Evolutionary conservation across 2,329 filamentous ascomycete species (phyloP), one percentile per base, ranked within the genome.

Genomic region (Macrophomina pseudophaseolina): DNA sequence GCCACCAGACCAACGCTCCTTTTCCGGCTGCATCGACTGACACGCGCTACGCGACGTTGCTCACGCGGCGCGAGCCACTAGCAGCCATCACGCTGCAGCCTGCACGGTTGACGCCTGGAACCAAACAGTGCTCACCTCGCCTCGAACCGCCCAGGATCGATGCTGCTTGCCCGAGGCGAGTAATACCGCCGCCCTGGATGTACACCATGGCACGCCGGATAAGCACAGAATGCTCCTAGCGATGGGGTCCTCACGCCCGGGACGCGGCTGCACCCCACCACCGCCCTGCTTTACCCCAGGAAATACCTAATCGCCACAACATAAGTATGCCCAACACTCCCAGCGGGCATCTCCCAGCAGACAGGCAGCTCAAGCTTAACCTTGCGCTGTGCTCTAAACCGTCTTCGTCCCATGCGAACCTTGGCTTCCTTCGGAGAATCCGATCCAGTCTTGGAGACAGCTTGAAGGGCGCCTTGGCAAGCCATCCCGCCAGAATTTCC

Each of bases 361-460:
- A 16, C 2, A 5, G 12, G 4, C 5, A 28, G n/a, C 49, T 62
- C 58, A 62, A 62, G 58, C 58, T 62, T 35, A 38, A 49, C 11
- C 42, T 33, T 44, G n/a, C n/a, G 1, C 32, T 7, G 9, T 32
- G 30, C 58, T 30, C 58, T 40, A 62, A 49, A 9, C 30, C n/a
- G 42, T n/a, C 44, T 49, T 59, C 38, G 38, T 18, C 12, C 42
- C 56, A 48, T 18, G 30, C 16, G n/a, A 38, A 35, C 49, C 58
- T 62, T 62, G 58, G 44, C 42, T 49, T 40, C 58, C 58, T 51
- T 35, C 58, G 58, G 58, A 62, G 42, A 62, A 62, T 62, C 58
- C 42, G 32, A 38, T 49, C 42, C 58, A 49, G 30, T 49, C 58
- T 62, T 62, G 42, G 58, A n/a, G 1, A 7, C 58, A 48, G 58